Evolutionary conservation across 352 stramenopile genomes (phyloP).

Genomic region (Phytophthora capsici): DNA sequence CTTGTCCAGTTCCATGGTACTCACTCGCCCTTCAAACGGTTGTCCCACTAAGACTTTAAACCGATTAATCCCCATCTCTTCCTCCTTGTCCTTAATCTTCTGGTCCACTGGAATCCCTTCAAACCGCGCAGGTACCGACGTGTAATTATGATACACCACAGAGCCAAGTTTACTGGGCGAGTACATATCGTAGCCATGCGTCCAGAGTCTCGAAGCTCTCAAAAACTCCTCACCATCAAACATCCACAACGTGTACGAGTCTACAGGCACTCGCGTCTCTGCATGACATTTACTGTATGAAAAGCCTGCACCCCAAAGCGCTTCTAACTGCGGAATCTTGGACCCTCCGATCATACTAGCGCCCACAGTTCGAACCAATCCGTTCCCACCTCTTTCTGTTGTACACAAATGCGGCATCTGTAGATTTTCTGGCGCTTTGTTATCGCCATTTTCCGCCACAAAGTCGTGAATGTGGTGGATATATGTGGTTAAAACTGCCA

Average conservation of each 20-base stretch:
- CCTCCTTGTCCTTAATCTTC: constrained; percentile 48
- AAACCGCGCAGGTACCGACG: constrained; percentile 60
- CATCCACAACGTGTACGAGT: constrained; percentile 76
- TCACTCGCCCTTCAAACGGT: constrained; percentile 65
- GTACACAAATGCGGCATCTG: constrained; percentile 77
- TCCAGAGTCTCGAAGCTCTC: constrained; percentile 64
- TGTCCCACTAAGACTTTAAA: constrained; percentile 58
- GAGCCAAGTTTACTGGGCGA: constrained; percentile 55
- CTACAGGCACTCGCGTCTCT: constrained; percentile 63
- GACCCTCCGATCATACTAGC: constrained; percentile 78
- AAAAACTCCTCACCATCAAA: constrained; percentile 73
- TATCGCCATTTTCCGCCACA: constrained; percentile 72
- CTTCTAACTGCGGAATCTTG: constrained; percentile 70
- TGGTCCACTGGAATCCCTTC: constrained; percentile 53
- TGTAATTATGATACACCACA: constrained; percentile 78
- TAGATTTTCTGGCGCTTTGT: constrained; percentile 55
- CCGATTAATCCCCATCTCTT: constrained; percentile 59
- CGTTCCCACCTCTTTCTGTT: constrained; percentile 63
- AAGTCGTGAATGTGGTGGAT: constrained; percentile 84
- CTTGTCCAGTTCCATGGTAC: constrained; percentile 59
- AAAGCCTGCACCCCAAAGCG: constrained; percentile 74
- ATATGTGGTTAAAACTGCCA: constrained; percentile 84
- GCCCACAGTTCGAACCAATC: constrained; percentile 69
- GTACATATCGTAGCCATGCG: constrained; percentile 70
- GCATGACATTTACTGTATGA: constrained; percentile 83